Base-by-base conservation (phyloP, 1,139 yeast species). In the Williopsis jadinii region DNA sequence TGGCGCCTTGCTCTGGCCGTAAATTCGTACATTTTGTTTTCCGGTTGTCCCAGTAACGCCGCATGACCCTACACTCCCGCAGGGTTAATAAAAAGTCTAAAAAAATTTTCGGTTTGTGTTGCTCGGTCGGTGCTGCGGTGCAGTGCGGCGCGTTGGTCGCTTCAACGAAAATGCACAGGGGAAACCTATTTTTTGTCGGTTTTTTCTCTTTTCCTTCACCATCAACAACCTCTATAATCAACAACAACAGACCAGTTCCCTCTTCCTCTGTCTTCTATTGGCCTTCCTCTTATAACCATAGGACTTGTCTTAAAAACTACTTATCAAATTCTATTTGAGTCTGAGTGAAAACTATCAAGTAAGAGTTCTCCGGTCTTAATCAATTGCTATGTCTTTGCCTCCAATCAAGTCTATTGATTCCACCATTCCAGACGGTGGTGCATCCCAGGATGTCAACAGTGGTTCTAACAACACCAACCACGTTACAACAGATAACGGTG, bases 391-490 rank as follows among this genome's bases (percentile, higher is more conserved):
- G 49, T 46, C 49, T 30, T 30, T 46, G 38, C 49, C 49, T 24
- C 47, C 49, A 36, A 42, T 43, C 43, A 43, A 46, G 33, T 32
- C 48, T 14, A 29, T 41, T 30, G 49, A 46, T 26, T 19, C 41
- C 35, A 14, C 42, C 42, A 37, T 42, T 37, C 34, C 44, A 11
- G 43, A 43, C 24, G 45, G 41, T 13, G 41, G 32, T 11, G 27
- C 39, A 48, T 44, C 30, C 44, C 46, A 39, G 37, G 41, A 24
- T 49, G 41, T 38, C 45, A 28, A 35, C 34, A 28, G 13, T 33
- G 37, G 38, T 19, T 28, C 27, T 34, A 32, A 30, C 37, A 39
- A 35, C 39, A 24, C 9, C 33, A 31, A 32, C 40, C 30, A 38
- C 15, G 9, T 35, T 11, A 9, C 13, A 12, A 9, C 27, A 10